Base-by-base conservation (phyloP, 1,284 basidiomycete genomes). In the Trametes polyzona region DNA sequence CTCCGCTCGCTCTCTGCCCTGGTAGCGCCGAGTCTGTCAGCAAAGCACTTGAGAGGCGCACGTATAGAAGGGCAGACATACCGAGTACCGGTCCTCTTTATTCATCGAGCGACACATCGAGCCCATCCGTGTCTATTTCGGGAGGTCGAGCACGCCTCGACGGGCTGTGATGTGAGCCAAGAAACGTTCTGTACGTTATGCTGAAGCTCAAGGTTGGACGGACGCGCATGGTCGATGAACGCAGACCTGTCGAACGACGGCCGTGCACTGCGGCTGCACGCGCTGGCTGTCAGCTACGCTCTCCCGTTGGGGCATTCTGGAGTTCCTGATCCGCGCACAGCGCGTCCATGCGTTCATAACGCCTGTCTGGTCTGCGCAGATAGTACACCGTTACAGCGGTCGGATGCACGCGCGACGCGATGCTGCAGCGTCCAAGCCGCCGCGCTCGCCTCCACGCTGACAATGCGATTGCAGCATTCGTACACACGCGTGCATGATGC, bases 251-350 rank as follows among this genome's bases (percentile, higher is more conserved):
- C 14, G 7, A 11, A 11, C 14, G 11, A 35, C 14, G 30, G 30
- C 14, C 30, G 30, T 32, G 14, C 8, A 8, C 30, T 14, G 14
- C 14, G 30, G 7, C 14, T 8, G 30, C 30, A 32, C 7, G 30
- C n/a, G n/a, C 30, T 4, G 21, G 21, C 21, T 21, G 17, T 10
- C 19, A 23, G 10, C n/a, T n/a, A 43, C n/a, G 17, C 27, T 43
- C 26, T 19, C 24, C 24, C 42, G 21, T 29, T 7, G n/a, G 30
- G 35, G 35, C 17, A 29, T 10, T 19, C 26, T 8, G 35, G 19
- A 29, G 47, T 39, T 39, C 47, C 47, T 48, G 47, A 48, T 48
- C 47, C 47, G 47, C 47, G 26, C 47, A 12, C 44, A 30, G 44
- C 21, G 47, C 26, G n/a, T n/a, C n/a, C n/a, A n/a, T n/a, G n/a